A percentile compares a stretch with the other conserved stretches of the same genome.
Conservation (phyloP, 208 protist species). For the Trypanosoma boissoni region DNA sequence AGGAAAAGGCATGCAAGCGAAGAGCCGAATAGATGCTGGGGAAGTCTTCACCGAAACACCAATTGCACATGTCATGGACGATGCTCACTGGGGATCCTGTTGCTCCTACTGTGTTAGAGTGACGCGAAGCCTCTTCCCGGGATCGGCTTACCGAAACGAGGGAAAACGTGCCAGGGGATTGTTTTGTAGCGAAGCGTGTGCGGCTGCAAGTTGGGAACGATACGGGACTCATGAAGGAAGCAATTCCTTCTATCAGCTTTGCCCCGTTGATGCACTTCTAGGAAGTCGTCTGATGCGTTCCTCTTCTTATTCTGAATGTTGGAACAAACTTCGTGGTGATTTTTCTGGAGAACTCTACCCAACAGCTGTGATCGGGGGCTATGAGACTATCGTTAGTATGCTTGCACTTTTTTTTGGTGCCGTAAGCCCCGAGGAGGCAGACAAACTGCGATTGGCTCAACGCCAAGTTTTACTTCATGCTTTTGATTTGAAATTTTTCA, state of each 20-base stretch:
- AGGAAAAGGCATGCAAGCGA: slow-evolving; percentile 32
- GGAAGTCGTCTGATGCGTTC: slow-evolving; percentile 61
- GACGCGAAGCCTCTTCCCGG: slow-evolving; percentile 65
- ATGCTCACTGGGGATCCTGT: slow-evolving; percentile 61
- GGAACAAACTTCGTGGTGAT: slow-evolving; percentile 18
- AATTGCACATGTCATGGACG: slow-evolving; percentile 52
- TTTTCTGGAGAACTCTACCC: slow-evolving; percentile 62
- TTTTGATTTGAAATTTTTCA: slow-evolving; percentile 54
- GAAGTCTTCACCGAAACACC: slow-evolving; percentile 64
- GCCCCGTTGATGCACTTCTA: slow-evolving; percentile 79
- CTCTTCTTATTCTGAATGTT: no score
- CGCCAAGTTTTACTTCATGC: slow-evolving; percentile 70
- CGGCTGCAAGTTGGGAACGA: slow-evolving; percentile 52
- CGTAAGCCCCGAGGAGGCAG: slow-evolving; percentile 43
- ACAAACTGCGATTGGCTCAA: slow-evolving; percentile 66
- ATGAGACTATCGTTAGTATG: slow-evolving; percentile 59
- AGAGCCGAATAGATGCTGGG: slow-evolving; percentile 38
- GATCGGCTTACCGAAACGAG: slow-evolving; percentile 46
- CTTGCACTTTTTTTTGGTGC: slow-evolving; percentile 66
- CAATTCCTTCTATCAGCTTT: slow-evolving; percentile 80
- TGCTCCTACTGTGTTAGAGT: slow-evolving; percentile 82
- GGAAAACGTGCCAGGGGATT: slow-evolving; percentile 70
- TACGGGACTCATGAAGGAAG: slow-evolving; percentile 64
- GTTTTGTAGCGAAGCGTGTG: slow-evolving; percentile 77
- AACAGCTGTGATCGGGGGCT: slow-evolving; percentile 53